phyloP scores from a whole-genome alignment of 306 rosid genomes.

The Sicyos baderoa region DNA sequence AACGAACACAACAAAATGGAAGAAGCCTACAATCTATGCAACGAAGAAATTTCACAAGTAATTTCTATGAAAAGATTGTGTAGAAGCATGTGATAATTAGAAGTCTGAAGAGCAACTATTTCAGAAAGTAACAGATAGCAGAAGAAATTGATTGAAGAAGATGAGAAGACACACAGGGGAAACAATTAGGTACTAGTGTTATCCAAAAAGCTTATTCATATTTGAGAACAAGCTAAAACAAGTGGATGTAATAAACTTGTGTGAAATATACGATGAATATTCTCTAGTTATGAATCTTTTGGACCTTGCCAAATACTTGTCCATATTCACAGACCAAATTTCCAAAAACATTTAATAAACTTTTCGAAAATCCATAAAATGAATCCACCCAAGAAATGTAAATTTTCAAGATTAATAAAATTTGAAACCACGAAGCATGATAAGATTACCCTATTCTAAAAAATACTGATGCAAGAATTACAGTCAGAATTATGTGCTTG shows the following conservation, averaged over 20 bases:
- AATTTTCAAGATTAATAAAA: background rate
- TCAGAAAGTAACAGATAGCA: background rate
- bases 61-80: slow-evolving; percentile 12
- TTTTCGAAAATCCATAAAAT: background rate
- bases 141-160: background rate
- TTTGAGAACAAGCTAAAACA: slow-evolving; percentile 2
- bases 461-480: background rate
- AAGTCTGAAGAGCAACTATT: background rate
- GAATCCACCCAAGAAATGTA: background rate
- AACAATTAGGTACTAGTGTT: background rate
- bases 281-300: background rate
- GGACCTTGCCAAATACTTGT: background rate
- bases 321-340: slow-evolving; percentile 1
- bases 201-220: background rate
- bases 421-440: background rate
- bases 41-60: background rate
- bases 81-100: background rate
- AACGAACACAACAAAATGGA: background rate
- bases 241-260: background rate
- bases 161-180: background rate
- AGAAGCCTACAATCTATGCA: background rate
- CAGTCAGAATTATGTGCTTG: background rate
- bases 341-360: background rate
- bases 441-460: background rate
- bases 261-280: background rate